Evolutionary conservation across 495 filamentous ascomycete genomes (phyloP).

Genomic region (Jackrogersella multiformis): DNA sequence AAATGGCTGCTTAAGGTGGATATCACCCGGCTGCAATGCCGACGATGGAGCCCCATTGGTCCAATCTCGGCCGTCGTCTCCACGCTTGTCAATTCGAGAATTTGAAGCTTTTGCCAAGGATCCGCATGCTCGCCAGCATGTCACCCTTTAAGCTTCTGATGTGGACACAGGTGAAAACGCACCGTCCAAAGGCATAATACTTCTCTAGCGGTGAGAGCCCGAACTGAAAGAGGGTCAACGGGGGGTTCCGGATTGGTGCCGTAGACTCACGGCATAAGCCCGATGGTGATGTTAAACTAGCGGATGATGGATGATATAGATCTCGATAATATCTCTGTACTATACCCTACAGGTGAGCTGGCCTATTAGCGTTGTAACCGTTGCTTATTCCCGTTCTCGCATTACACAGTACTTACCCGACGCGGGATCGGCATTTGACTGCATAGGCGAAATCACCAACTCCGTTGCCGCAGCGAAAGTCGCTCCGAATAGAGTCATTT

Average conservation of each 20-base stretch:
- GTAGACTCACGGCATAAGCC: conserved; percentile 9
- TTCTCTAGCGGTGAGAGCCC: conserved; percentile 33
- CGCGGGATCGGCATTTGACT: conserved; percentile 34
- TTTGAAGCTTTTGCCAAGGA: conserved; percentile 29
- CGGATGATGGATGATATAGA: not conserved
- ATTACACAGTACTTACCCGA: conserved; percentile 17
- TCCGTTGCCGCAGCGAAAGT: conserved; percentile 43
- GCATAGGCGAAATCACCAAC: conserved; percentile 19
- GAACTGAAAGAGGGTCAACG: conserved; percentile 5
- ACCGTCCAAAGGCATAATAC: no score
- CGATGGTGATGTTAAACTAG: conserved; percentile 14
- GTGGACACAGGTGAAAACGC: not conserved
- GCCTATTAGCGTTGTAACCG: not conserved
- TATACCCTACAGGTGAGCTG: not conserved
- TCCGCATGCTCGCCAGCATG: not conserved
- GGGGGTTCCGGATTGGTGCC: conserved; percentile 2
- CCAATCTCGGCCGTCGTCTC: conserved; percentile 4
- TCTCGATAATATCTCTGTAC: conserved; percentile 23
- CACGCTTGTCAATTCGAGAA: conserved; percentile 24
- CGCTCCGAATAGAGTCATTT: conserved; percentile 30
- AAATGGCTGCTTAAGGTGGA: conserved; percentile 30
- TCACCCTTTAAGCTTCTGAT: conserved; percentile 6
- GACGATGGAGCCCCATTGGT: conserved; percentile 28
- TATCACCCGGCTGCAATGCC: conserved; percentile 34
- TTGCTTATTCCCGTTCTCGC: conserved; percentile 37